Conservation (phyloP, 495 filamentous ascomycete species). For the Talaromyces wortmannii region DNA sequence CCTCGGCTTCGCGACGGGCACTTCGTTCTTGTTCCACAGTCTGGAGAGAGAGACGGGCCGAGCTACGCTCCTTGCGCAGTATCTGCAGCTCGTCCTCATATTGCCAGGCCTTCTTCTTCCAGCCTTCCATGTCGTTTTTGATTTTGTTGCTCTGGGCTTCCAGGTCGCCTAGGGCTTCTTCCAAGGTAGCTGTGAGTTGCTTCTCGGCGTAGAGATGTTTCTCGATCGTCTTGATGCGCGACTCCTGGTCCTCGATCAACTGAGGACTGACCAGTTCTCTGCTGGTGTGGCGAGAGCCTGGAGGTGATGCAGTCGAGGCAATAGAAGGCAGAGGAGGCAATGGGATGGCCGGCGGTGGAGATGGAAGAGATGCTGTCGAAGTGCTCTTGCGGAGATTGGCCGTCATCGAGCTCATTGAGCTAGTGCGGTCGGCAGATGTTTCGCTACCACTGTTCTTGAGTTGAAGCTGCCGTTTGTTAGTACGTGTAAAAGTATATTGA, state of each 20-base stretch:
- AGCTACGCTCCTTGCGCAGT: constrained; percentile 60
- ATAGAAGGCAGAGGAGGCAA: constrained; percentile 56
- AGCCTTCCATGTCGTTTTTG: constrained; percentile 80
- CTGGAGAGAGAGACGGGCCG: constrained; percentile 77
- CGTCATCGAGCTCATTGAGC: constrained; percentile 69
- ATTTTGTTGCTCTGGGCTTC: constrained; percentile 80
- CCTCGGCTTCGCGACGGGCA: constrained; percentile 80
- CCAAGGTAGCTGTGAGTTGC: constrained; percentile 87
- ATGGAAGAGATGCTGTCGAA: constrained; percentile 78
- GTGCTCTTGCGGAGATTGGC: constrained; percentile 79
- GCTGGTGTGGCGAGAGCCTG: constrained; percentile 60
- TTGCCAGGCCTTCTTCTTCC: constrained; percentile 72
- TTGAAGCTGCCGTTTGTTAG: constrained; percentile 27
- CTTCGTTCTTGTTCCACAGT: constrained; percentile 91
- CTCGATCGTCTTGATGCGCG: constrained; percentile 90
- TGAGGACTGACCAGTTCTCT: constrained; percentile 71
- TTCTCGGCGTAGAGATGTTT: constrained; percentile 96
- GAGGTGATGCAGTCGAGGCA: constrained; percentile 31
- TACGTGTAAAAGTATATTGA: constrained; percentile 3
- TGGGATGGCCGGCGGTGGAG: constrained; percentile 92
- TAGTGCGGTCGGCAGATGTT: constrained; percentile 57
- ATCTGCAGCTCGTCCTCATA: constrained; percentile 74
- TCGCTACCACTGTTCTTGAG: constrained; percentile 35
- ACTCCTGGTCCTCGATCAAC: constrained; percentile 78
- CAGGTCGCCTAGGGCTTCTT: constrained; percentile 91